Evolutionary conservation across 306 rosid species (phyloP).

Genomic region (Sicyos edulis): DNA sequence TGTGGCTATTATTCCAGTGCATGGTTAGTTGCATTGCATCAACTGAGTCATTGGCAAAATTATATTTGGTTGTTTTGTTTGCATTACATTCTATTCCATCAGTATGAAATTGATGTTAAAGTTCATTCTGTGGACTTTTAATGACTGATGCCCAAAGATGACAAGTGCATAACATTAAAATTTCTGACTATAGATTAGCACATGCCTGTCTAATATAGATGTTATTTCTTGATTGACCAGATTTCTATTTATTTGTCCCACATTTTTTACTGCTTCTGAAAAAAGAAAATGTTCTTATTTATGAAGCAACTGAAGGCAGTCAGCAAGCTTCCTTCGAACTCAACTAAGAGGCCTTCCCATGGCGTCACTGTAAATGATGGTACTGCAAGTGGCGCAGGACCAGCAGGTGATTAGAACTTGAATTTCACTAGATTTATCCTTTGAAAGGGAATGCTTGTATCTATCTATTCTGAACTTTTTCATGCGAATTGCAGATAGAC

Average conservation of each 20-base stretch:
- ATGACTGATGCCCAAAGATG: not conserved
- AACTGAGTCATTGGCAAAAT: not conserved
- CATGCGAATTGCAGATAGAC: constrained; percentile 45
- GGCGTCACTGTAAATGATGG: constrained; percentile 45
- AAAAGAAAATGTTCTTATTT: constrained; percentile 25
- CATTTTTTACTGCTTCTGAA: constrained; percentile 4
- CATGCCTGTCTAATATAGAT: not conserved
- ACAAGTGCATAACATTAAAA: not conserved
- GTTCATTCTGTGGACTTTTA: not conserved
- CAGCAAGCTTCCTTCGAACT: constrained; percentile 45
- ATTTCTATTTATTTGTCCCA: not conserved
- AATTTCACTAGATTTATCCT: constrained; percentile 20
- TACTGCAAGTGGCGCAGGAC: constrained; percentile 29
- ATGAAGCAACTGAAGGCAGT: constrained; percentile 47
- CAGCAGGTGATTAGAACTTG: constrained; percentile 45
- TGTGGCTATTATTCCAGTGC: not conserved
- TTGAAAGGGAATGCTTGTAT: constrained; percentile 1
- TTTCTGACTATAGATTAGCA: not conserved
- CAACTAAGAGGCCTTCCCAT: constrained; percentile 58
- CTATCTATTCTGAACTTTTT: constrained; percentile 17
- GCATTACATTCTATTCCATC: not conserved
- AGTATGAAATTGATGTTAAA: not conserved
- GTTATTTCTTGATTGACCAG: not conserved
- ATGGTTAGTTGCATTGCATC: not conserved
- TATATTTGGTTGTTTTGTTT: not conserved